phyloP scores from a whole-genome alignment of 1,284 basidiomycete species.

The Trichosporon sp. region DNA sequence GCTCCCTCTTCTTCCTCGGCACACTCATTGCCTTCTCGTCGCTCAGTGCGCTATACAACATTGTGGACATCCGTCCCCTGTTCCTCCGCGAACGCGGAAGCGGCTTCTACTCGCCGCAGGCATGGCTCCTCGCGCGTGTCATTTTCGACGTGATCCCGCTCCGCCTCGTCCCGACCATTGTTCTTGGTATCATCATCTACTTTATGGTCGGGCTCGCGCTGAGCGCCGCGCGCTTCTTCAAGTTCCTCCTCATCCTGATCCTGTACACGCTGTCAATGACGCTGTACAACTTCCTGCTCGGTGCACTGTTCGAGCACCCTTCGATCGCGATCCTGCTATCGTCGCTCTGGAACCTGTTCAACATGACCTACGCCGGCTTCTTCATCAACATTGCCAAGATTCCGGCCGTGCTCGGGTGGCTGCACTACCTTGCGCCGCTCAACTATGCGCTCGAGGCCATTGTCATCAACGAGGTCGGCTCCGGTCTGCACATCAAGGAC shows the following conservation, averaged over 20 bases:
- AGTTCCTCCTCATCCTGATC: conserved; percentile 75
- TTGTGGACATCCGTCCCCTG: conserved; percentile 75
- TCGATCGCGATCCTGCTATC: conserved; percentile 83
- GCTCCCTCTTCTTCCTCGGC: conserved; percentile 85
- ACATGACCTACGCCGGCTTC: conserved; percentile 72
- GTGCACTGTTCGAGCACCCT: conserved; percentile 75
- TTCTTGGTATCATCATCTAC: conserved; percentile 93
- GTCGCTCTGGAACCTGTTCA: conserved; percentile 72
- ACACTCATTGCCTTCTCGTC: conserved; percentile 83
- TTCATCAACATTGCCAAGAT: conserved; percentile 77
- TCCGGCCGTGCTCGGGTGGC: conserved; percentile 80
- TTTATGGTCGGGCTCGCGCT: conserved; percentile 84
- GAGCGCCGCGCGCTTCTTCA: conserved; percentile 73
- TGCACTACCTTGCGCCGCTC: conserved; percentile 65
- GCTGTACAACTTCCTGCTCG: conserved; percentile 88
- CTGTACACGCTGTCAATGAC: conserved; percentile 79
- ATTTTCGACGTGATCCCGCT: conserved; percentile 96
- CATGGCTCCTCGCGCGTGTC: conserved; percentile 84
- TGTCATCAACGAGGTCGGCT: conserved; percentile 82
- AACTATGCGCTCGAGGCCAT: conserved; percentile 75
- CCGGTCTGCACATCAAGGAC: conserved; percentile 78
- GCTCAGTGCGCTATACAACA: conserved; percentile 80
- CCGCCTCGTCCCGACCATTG: conserved; percentile 88
- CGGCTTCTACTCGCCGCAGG: conserved; percentile 65
- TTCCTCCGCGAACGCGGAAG: conserved; percentile 84